A percentile compares a stretch with the other conserved stretches of the same genome.
These are phyloP conservation scores for Cyclotella choctawhatcheeana DNA, from an alignment of 108 stramenopile species.

Conservation along the genomic window DNA sequence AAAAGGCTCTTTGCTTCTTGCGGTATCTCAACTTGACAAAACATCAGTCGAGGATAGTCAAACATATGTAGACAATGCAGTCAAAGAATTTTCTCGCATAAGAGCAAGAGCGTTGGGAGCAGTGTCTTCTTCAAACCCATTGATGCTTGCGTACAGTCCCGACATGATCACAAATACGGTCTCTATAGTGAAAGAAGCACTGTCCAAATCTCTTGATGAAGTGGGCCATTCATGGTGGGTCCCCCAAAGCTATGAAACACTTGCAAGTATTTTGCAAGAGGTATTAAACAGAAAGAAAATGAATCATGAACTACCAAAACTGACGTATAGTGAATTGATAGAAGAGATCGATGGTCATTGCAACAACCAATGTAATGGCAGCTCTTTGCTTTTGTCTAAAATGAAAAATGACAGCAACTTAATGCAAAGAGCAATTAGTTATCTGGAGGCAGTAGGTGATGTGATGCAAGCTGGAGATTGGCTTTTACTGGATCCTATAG, in stretches of 20 bases:
- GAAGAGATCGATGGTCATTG: conserved; percentile 15
- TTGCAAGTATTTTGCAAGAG: conserved; percentile 1
- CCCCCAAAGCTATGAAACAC: conserved; percentile 10
- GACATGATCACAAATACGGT: conserved; percentile 12
- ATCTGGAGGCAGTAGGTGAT: conserved; percentile 28
- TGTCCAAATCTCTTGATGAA: conserved; percentile 17
- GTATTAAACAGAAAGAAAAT: conserved; percentile 1
- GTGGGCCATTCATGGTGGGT: conserved; percentile 16
- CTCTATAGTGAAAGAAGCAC: conserved; percentile 6
- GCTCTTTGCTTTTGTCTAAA: conserved; percentile 13
- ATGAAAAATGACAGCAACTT: conserved; percentile 13
- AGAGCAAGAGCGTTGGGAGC: conserved; percentile 13
- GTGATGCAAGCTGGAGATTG: conserved; percentile 24
- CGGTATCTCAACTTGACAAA: conserved; percentile 23
- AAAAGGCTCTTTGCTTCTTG: conserved; percentile 21
- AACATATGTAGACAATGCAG: not conserved
- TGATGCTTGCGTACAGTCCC: conserved; percentile 28
- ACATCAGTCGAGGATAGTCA: not conserved
- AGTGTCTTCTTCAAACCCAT: conserved; percentile 7
- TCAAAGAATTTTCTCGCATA: conserved; percentile 5
- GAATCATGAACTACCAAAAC: conserved; percentile 27
- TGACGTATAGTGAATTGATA: conserved; percentile 12
- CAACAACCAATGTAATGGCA: not conserved
- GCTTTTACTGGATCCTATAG: conserved; percentile 22
- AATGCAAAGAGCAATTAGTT: conserved; percentile 15